Base-by-base conservation (phyloP, 345 rosid genomes). In the Salix exigua region DNA sequence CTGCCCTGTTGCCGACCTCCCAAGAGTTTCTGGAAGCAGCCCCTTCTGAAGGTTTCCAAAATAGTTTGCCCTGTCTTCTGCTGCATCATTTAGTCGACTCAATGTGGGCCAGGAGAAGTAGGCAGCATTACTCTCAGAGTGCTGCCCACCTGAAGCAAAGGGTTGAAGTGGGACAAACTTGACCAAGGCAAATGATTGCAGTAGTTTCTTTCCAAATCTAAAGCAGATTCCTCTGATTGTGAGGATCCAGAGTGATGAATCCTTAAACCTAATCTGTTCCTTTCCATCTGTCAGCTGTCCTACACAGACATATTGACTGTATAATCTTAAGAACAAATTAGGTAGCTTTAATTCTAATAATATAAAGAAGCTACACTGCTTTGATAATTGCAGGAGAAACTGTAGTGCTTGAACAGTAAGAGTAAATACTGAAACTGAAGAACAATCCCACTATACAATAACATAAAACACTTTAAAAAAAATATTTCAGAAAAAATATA, bases 21-120 rank as follows among this genome's bases (percentile, higher is more conserved):
- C 97, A 66, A 81, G 86, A 58, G 88, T 91, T 68, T 88, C 96
- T 18, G 98, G 97, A 12, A 92, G 88, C 80, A 88, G 93, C 40
- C 97, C 97, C 78, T 95, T 95, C 85, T 91, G 99, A 74, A 95
- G 93, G 84, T 95, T 95, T 70, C 88, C 94, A 75, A 95, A 95
- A 83, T 95, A 89, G 89, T 93, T 91, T n/a, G 97, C 96, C 76
- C 99, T 85, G 77, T 88, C 96, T 83, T 91, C 98, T 18, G 96
- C 99, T 2, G 97, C 91, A 83, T 90, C 93, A 79, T 75, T 90
- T 51, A 95, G 83, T 71, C 93, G 89, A 77, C 94, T 95, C 58
- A 90, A 87, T 31, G 97, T 83, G 25, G 99, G 98, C 99, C 99
- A 95, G 1, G 93, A 93, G 90, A 95, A 95, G 87, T 90, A 95